Evolutionary conservation across 1,284 basidiomycete genomes (phyloP).

Genomic region (Cryptococcus wingfieldii): DNA sequence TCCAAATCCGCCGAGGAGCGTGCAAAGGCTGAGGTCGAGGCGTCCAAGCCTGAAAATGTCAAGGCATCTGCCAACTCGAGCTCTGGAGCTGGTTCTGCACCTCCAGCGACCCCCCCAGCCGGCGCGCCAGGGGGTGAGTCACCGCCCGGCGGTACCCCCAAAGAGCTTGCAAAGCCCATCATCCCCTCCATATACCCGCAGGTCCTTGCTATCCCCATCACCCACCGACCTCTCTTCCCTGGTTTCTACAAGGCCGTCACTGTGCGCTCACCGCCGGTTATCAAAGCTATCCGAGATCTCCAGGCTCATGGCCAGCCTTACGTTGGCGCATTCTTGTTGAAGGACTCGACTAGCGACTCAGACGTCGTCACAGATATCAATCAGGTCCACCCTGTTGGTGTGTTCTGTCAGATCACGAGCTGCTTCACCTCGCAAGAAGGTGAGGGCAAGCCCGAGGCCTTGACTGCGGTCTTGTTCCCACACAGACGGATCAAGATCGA

Average conservation of each 20-base stretch:
- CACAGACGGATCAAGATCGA: constrained; percentile 89
- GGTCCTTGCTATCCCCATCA: constrained; percentile 91
- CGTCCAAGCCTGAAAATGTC: constrained; percentile 6
- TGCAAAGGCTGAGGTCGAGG: constrained; percentile 18
- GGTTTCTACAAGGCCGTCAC: constrained; percentile 98
- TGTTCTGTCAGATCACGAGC: constrained; percentile 96
- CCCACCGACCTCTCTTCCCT: constrained; percentile 91
- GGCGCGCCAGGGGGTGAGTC: constrained; percentile 11
- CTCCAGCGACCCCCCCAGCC: constrained; percentile 10
- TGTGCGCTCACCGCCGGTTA: constrained; percentile 82
- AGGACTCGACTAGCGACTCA: constrained; percentile 86
- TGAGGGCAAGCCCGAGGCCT: constrained; percentile 59
- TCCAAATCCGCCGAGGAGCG: constrained; percentile 23
- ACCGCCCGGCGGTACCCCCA: constrained; percentile 16
- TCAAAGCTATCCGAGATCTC: constrained; percentile 92
- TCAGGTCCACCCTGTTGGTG: constrained; percentile 88
- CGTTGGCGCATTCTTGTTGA: constrained; percentile 93
- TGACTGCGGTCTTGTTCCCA: constrained; percentile 93
- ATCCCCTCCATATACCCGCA: constrained; percentile 88
- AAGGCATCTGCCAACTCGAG: constrained; percentile 3
- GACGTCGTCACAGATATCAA: constrained; percentile 86
- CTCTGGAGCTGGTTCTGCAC: constrained; percentile 7
- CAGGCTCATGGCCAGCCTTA: constrained; percentile 96
- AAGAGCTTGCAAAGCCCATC: constrained; percentile 62
- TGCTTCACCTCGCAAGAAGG: constrained; percentile 67